Evolutionary conservation across 352 stramenopile genomes (phyloP).

Genomic region (Pythium phragmitis): DNA sequence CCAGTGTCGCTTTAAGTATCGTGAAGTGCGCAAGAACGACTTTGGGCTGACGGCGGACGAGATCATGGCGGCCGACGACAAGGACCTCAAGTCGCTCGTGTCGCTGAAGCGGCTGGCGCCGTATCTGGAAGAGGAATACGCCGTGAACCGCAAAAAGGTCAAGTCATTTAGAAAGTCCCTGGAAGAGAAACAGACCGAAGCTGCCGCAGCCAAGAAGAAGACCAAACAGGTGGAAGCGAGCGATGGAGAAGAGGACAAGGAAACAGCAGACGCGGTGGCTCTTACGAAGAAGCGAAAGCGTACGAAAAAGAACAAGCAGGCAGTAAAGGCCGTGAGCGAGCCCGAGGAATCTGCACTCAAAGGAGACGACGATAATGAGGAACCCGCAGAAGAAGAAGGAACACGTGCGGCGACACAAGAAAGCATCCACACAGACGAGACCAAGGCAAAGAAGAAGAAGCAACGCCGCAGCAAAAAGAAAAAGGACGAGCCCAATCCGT

Average conservation of each 20-base stretch:
- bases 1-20: conserved; percentile 98
- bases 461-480: conserved; percentile 68
- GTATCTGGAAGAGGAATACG: conserved; percentile 89
- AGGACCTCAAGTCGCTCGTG: conserved; percentile 95
- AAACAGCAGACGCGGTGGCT: no score
- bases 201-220: conserved; percentile 42
- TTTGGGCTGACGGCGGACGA: conserved; percentile 97
- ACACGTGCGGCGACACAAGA: background rate
- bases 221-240: conserved; percentile 26
- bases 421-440: background rate
- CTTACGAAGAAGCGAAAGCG: conserved; percentile 74
- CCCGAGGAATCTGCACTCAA: conserved; percentile 9
- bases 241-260: background rate
- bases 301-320: conserved; percentile 57
- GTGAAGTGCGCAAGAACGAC: conserved; percentile 92
- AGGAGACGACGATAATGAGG: conserved; percentile 16
- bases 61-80: conserved; percentile 97
- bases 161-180: conserved; percentile 72
- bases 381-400: background rate
- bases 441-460: conserved; percentile 41
- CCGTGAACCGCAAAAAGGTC: conserved; percentile 48
- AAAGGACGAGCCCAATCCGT: conserved; percentile 39
- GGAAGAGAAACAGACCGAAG: conserved; percentile 59
- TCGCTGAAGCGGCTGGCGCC: conserved; percentile 97
- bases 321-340: background rate